Conservation (phyloP, 768 basidiomycete genomes). For the Kockovaella imperatae region DNA sequence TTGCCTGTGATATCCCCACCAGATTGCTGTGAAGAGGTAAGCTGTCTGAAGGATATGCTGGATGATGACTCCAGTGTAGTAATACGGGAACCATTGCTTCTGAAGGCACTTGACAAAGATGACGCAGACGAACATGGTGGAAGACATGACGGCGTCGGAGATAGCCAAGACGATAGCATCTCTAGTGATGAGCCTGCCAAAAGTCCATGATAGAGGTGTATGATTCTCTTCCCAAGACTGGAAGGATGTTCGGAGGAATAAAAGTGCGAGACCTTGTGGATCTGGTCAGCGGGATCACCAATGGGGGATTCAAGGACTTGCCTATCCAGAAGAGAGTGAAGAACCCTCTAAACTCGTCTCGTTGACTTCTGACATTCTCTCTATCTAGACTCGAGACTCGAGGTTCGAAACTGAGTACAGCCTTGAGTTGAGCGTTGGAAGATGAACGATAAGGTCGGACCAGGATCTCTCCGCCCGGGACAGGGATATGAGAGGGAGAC, state of each 20-base stretch:
- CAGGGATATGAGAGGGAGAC: too few species aligned
- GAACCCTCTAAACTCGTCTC: conserved; percentile 90
- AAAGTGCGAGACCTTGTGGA: conserved; percentile 55
- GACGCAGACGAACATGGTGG: conserved; percentile 65
- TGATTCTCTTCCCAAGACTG: conserved; percentile 62
- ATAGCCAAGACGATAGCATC: conserved; percentile 76
- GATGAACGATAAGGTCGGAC: conserved; percentile 54
- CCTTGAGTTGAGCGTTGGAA: conserved; percentile 67
- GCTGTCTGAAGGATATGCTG: conserved; percentile 74
- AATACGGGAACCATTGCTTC: conserved; percentile 72
- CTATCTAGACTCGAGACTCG: conserved; percentile 80
- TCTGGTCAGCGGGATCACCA: neutral
- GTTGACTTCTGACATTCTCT: conserved; percentile 60
- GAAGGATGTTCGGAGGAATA: conserved; percentile 58
- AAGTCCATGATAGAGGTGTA: conserved; percentile 65
- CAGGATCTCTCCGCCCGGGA: conserved; percentile 21
- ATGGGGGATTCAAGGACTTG: conserved; percentile 12
- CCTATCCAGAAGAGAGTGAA: conserved; percentile 80
- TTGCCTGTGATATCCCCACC: conserved; percentile 84
- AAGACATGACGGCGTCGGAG: conserved; percentile 73
- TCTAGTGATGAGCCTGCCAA: conserved; percentile 78
- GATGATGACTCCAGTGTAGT: conserved; percentile 63
- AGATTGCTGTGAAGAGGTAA: conserved; percentile 65
- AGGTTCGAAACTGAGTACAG: conserved; percentile 76
- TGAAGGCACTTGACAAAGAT: conserved; percentile 70